phyloP scores from a whole-genome alignment of 2,329 filamentous ascomycete genomes.

The Aureobasidium leucospermi region DNA sequence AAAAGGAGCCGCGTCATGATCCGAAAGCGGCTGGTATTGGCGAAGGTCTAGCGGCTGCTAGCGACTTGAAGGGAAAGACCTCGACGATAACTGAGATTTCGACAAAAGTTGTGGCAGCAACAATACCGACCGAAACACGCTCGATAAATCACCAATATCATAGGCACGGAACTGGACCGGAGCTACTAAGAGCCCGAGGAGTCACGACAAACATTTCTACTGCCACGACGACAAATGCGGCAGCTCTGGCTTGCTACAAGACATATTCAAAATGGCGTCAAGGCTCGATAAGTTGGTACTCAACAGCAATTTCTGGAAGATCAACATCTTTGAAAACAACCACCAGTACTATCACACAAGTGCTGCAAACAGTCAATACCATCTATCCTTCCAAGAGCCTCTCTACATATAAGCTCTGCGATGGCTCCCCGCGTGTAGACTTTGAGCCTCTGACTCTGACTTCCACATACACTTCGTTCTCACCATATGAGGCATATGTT shows the following conservation, averaged over 20 bases:
- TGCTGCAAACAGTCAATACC: background rate
- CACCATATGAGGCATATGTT: background rate
- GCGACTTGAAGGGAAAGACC: background rate
- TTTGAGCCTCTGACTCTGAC: slow-evolving; percentile 15
- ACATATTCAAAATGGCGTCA: background rate
- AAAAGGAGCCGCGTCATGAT: background rate
- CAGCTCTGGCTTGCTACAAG: slow-evolving; percentile 1
- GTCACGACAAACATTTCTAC: background rate
- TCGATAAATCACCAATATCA: background rate
- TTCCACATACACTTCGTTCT: slow-evolving; percentile 5
- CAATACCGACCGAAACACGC: background rate
- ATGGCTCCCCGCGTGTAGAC: slow-evolving; percentile 20
- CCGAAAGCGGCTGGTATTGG: background rate
- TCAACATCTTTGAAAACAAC: background rate
- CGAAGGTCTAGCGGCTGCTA: background rate
- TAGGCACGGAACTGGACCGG: background rate
- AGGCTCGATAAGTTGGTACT: background rate
- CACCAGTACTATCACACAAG: slow-evolving; percentile 1
- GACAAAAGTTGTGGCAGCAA: background rate
- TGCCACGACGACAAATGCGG: background rate
- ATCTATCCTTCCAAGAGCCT: slow-evolving; percentile 3
- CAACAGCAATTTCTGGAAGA: background rate
- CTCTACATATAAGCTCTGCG: slow-evolving; percentile 20
- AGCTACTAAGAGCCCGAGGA: background rate
- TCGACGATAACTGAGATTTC: background rate